Conservation (phyloP, 192 early-diverging fungal species). For the Oehlia diaphana region DNA sequence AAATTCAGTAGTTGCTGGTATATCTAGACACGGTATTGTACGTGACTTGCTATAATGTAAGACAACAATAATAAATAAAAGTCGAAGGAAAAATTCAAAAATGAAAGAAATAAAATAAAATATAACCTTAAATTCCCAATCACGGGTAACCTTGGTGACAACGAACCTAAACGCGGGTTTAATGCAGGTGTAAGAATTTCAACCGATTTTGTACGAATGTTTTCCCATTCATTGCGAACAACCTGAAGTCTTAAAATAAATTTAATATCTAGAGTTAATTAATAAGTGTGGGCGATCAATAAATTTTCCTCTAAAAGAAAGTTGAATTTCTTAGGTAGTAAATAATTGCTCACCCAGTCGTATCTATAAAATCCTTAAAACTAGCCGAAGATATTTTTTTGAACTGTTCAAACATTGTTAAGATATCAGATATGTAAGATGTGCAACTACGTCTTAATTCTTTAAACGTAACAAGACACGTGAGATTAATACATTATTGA, state of each 20-base stretch:
- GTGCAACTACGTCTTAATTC: too few species aligned
- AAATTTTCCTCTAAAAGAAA: not conserved
- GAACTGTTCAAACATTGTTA: conserved; percentile 19
- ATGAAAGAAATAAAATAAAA: not conserved
- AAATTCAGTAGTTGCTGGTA: conserved; percentile 19
- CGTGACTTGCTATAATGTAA: not conserved
- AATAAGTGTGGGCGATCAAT: not conserved
- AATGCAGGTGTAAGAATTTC: conserved; percentile 16
- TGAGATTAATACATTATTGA: too few species aligned
- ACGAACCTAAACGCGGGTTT: not conserved
- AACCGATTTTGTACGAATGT: conserved; percentile 5
- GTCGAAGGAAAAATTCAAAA: not conserved
- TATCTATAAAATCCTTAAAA: conserved; percentile 21
- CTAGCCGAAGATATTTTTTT: not conserved
- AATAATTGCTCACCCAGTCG: not conserved
- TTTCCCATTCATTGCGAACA: not conserved
- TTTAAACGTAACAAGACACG: too few species aligned
- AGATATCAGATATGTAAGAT: not conserved
- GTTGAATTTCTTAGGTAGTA: not conserved
- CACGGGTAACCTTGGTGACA: not conserved
- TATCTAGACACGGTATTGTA: not conserved
- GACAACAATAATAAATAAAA: not conserved
- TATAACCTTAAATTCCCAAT: not conserved
- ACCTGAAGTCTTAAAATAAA: not conserved
- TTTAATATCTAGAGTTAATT: not conserved